Evolutionary conservation across 768 basidiomycete species (phyloP).

Genomic region (Cystobasidium ongulense): DNA sequence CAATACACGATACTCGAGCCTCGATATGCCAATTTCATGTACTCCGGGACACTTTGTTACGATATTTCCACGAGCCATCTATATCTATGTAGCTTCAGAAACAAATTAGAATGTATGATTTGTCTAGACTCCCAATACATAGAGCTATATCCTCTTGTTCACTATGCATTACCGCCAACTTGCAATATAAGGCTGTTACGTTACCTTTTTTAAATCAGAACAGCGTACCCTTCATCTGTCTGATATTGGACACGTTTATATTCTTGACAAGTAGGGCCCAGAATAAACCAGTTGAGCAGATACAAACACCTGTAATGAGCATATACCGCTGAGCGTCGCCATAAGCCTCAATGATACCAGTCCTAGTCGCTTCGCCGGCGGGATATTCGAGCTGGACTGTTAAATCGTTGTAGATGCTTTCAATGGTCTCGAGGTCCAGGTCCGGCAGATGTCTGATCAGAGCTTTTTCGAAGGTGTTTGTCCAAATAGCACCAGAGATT

Average conservation of each 20-base stretch:
- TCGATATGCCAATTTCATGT: too few species aligned
- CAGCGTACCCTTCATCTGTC: conserved; percentile 42
- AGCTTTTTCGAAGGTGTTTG: conserved; percentile 26
- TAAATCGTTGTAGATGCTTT: conserved; percentile 40
- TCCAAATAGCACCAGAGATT: conserved; percentile 29
- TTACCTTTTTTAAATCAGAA: conserved; percentile 33
- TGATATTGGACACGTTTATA: conserved; percentile 38
- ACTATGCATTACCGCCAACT: too few species aligned
- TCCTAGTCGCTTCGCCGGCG: conserved; percentile 38
- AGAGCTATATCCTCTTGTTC: too few species aligned
- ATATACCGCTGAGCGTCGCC: conserved; percentile 40
- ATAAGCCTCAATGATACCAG: conserved; percentile 40
- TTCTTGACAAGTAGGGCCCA: conserved; percentile 40
- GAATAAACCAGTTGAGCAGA: conserved; percentile 36
- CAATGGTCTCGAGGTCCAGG: conserved; percentile 32
- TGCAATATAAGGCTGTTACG: conserved; percentile 12
- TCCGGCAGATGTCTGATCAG: conserved; percentile 37
- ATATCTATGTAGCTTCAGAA: too few species aligned
- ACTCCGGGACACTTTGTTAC: too few species aligned
- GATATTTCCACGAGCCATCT: too few species aligned
- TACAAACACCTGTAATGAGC: conserved; percentile 40
- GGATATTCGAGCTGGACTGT: conserved; percentile 40
- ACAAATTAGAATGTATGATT: too few species aligned
- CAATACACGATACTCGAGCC: too few species aligned
- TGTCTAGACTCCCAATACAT: too few species aligned